Evolutionary conservation across 176 grass and related monocot genomes (phyloP).

Genomic region (Lolium perenne): DNA sequence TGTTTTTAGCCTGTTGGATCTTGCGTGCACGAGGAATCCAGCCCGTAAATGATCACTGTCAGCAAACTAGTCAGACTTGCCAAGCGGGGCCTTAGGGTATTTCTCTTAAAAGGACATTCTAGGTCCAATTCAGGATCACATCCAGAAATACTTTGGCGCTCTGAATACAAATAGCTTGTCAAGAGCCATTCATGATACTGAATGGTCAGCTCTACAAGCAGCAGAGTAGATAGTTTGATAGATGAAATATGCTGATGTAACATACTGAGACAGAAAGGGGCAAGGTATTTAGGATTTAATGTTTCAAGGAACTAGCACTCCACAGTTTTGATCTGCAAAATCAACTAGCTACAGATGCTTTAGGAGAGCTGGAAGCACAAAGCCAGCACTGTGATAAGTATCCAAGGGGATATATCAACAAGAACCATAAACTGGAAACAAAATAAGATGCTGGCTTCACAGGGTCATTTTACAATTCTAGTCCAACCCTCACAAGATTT

Average conservation of each 20-base stretch:
- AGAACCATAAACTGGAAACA: background rate
- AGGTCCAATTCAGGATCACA: background rate
- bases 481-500: background rate
- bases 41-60: too few relatives aligned
- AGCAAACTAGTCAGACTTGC: too few relatives aligned
- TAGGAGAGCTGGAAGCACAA: background rate
- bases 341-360: background rate
- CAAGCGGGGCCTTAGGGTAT: too few relatives aligned
- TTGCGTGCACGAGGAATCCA: too few relatives aligned
- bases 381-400: background rate
- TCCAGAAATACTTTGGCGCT: background rate
- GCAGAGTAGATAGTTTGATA: background rate
- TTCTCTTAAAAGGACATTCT: background rate
- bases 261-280: background rate
- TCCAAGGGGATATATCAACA: background rate
- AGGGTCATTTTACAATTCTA: background rate
- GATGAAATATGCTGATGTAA: slow-evolving; percentile 7
- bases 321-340: slow-evolving; percentile 10
- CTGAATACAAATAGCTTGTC: background rate
- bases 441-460: background rate
- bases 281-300: background rate
- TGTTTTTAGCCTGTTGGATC: too few relatives aligned
- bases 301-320: background rate
- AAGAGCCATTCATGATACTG: background rate
- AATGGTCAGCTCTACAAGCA: slow-evolving; percentile 8